These are phyloP conservation scores for Neopestalotiopsis sp. DNA, from an alignment of 2,329 filamentous ascomycete species.

Conservation along the genomic window DNA sequence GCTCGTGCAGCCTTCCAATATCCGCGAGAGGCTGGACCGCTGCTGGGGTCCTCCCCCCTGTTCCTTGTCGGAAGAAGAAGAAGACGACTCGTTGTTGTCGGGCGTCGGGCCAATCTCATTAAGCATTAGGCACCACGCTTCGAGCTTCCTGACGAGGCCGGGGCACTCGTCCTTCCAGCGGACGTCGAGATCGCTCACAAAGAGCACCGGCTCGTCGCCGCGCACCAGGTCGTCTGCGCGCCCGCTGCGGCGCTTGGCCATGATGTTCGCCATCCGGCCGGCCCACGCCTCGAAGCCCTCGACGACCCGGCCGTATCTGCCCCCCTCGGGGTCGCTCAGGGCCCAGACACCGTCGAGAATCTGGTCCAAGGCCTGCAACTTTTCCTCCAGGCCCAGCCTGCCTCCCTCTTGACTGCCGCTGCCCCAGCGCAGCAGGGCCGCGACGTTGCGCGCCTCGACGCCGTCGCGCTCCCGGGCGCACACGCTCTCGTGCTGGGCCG, in stretches of 20 bases:
- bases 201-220: constrained; percentile 44
- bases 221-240: constrained; percentile 41
- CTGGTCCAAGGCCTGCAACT: constrained; percentile 62
- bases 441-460: constrained; percentile 56
- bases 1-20: constrained; percentile 34
- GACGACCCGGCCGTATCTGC: constrained; percentile 61
- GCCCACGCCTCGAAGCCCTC: constrained; percentile 67
- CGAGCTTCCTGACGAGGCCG: constrained; percentile 58
- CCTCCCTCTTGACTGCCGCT: constrained; percentile 37
- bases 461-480: constrained; percentile 46
- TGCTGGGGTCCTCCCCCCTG: not conserved
- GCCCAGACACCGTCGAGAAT: constrained; percentile 63
- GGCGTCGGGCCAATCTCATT: constrained; percentile 44
- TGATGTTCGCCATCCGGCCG: constrained; percentile 50
- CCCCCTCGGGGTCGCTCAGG: constrained; percentile 61
- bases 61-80: not conserved
- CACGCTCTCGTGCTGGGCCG: constrained; percentile 40
- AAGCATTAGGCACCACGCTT: constrained; percentile 58
- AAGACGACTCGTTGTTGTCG: not conserved
- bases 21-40: constrained; percentile 32
- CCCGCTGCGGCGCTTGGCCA: constrained; percentile 42
- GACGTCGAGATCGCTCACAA: constrained; percentile 60
- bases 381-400: constrained; percentile 53
- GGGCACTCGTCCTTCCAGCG: constrained; percentile 65
- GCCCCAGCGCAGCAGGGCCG: constrained; percentile 59